Evolutionary conservation across 495 filamentous ascomycete genomes (phyloP), one percentile per base, ranked within the genome.

Genomic region (Aspergillus affinis): DNA sequence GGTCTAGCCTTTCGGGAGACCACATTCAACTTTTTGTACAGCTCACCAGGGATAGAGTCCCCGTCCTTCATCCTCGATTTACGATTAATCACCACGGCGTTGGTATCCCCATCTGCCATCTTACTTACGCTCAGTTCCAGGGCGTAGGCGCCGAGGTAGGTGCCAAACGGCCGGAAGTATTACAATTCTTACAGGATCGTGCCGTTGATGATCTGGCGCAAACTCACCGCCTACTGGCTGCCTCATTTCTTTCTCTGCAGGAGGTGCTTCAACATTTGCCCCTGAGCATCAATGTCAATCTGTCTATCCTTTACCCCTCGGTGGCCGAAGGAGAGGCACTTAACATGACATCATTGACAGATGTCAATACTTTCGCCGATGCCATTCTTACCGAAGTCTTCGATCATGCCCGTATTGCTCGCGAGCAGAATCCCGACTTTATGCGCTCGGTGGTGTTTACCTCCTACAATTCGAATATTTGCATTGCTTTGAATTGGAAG

Each of bases 401-500:
- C 68, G 90, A 96, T 57, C 94, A 98, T 73, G 91, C 92, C 13
- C 83, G 94, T 41, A 75, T 81, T 12, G 78, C 93, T 55, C 82
- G 92, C 54, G 88, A 91, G 29, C 76, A 77, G 58, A 81, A 81
- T 27, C 85, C 86, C 2, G 84, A 88, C 62, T 82, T 84, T 20
- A 88, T 92, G 69, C 81, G 92, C 19, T 92, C 88, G 9, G 87
- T 98, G 47, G 90, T 98, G 21, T 97, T 98, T 71, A 93, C 90
- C 59, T 92, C 90, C 7, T 95, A 91, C 62, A 97, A 97, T 69
- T 78, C 88, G 12, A 89, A 88, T 64, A 84, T 98, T 29, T 98
- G 94, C 72, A 92, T 90, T 41, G 91, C 93, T 4, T 67, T 98
- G 54, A 98, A 98, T 71, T 98, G 95, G 95, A 98, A 98, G 73